These are phyloP conservation scores for Poa annua DNA, from an alignment of 176 grass and related monocot species.

Conservation along the genomic window DNA sequence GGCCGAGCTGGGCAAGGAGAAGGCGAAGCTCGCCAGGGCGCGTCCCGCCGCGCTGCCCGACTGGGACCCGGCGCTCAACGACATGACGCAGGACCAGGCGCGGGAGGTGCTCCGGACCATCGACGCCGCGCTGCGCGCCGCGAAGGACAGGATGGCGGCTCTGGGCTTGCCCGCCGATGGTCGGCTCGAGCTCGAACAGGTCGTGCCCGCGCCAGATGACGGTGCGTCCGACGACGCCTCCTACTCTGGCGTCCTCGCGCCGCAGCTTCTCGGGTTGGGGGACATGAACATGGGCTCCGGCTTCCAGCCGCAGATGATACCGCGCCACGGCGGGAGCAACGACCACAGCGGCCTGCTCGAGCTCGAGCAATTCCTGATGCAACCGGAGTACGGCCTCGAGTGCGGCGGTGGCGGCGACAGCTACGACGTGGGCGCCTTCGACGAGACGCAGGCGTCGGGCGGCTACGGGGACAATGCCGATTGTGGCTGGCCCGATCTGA, in stretches of 20 bases:
- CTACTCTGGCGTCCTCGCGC: neutral
- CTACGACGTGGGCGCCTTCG: neutral
- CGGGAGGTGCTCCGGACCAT: neutral
- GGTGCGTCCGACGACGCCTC: neutral
- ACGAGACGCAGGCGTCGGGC: neutral
- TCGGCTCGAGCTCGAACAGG: neutral
- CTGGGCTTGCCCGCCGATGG: neutral
- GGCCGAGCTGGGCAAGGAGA: slow-evolving; percentile 22
- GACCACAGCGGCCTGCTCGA: neutral
- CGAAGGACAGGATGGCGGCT: neutral
- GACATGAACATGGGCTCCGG: neutral
- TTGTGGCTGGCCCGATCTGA: neutral
- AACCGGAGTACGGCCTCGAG: neutral
- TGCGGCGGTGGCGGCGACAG: neutral
- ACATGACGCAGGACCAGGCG: neutral
- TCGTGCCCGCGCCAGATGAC: neutral
- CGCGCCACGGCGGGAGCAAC: neutral
- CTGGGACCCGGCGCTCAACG: slow-evolving; percentile 41
- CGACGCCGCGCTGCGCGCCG: slow-evolving; percentile 14
- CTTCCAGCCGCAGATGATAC: slow-evolving; percentile 21
- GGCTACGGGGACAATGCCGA: neutral
- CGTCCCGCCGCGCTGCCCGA: neutral
- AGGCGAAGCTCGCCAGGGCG: slow-evolving; percentile 40
- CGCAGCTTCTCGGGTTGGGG: neutral
- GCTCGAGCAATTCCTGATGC: neutral